Evolutionary conservation across 1,139 yeast genomes (phyloP).

Genomic region (Trichomonascaceae sp.): DNA sequence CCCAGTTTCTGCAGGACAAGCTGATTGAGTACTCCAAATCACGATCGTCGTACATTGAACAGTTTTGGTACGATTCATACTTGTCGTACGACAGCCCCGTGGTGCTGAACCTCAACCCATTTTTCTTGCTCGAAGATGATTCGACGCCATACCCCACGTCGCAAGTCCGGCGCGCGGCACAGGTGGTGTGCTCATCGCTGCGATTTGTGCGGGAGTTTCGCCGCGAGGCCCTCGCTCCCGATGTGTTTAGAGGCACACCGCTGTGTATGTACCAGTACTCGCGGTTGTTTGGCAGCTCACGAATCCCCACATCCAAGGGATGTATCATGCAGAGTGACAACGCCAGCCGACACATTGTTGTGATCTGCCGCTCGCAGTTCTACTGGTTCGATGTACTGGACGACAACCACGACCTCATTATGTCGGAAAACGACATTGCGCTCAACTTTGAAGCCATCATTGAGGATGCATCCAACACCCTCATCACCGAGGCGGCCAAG

Average conservation of each 20-base stretch:
- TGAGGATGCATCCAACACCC: constrained; percentile 52
- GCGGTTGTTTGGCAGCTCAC: constrained; percentile 70
- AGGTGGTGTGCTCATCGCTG: constrained; percentile 63
- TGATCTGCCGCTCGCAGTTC: constrained; percentile 76
- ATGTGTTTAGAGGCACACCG: constrained; percentile 46
- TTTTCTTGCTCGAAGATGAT: constrained; percentile 77
- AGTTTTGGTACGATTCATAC: constrained; percentile 87
- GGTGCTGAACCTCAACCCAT: constrained; percentile 77
- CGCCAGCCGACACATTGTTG: constrained; percentile 66
- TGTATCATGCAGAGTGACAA: constrained; percentile 77
- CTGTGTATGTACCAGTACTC: constrained; percentile 86
- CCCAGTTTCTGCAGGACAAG: constrained; percentile 50
- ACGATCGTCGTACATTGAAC: constrained; percentile 73
- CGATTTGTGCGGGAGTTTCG: constrained; percentile 71
- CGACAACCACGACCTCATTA: constrained; percentile 49
- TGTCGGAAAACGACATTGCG: constrained; percentile 62
- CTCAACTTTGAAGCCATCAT: constrained; percentile 65
- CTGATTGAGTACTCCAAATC: constrained; percentile 48
- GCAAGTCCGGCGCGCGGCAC: constrained; percentile 72
- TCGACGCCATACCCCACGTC: constrained; percentile 64
- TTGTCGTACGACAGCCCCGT: constrained; percentile 76
- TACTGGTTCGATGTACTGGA: constrained; percentile 91
- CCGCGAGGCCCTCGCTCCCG: constrained; percentile 64
- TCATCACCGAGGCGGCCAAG: constrained; percentile 56
- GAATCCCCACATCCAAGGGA: constrained; percentile 71